phyloP scores from a whole-genome alignment of 495 filamentous ascomycete genomes.

The Neurospora sp. region DNA sequence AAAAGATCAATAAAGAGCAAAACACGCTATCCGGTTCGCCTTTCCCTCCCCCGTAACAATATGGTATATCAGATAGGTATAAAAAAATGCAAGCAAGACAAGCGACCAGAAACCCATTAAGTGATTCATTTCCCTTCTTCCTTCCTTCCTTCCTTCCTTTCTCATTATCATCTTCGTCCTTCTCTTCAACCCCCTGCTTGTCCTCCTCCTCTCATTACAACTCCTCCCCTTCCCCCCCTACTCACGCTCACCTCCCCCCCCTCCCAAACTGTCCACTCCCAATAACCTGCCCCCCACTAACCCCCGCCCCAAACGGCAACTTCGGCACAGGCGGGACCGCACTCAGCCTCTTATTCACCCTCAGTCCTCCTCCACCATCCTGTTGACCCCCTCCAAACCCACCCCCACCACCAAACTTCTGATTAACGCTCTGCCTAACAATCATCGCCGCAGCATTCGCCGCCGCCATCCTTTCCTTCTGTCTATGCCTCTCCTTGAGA shows the following conservation, averaged over 20 bases:
- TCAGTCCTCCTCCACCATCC: neutral
- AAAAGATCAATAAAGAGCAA: neutral
- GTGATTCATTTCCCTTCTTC: neutral
- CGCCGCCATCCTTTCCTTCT: conserved; percentile 88
- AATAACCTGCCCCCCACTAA: neutral
- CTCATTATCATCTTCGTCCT: neutral
- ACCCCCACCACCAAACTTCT: conserved; percentile 19
- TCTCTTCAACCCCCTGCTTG: neutral
- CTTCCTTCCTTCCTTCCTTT: neutral
- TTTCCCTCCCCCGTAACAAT: neutral
- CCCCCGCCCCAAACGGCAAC: neutral
- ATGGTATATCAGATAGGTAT: neutral
- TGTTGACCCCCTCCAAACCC: neutral
- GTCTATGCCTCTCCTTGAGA: conserved; percentile 79
- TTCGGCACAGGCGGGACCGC: neutral
- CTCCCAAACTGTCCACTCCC: neutral
- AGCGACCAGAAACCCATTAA: neutral
- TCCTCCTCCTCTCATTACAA: neutral
- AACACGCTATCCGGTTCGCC: neutral
- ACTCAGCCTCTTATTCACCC: neutral
- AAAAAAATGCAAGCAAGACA: neutral
- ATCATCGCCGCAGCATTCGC: conserved; percentile 73
- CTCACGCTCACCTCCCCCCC: neutral
- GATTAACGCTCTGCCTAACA: conserved; percentile 78
- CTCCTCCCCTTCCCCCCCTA: neutral